Evolutionary conservation across 768 basidiomycete genomes (phyloP).

Genomic region (Paxillus involutus): DNA sequence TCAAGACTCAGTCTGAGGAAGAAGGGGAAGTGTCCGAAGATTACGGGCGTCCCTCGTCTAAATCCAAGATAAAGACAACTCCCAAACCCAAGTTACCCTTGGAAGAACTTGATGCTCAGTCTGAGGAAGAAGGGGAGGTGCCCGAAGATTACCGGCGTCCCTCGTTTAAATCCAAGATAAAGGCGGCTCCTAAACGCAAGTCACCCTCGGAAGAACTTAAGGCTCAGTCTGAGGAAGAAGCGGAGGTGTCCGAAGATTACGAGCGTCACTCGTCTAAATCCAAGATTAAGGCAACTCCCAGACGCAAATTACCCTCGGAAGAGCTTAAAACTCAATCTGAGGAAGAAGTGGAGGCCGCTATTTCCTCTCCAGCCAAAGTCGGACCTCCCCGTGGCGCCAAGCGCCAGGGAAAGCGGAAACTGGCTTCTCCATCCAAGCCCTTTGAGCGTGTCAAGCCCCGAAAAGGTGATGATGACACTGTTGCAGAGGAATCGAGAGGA

Average conservation of each 20-base stretch:
- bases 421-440: neutral
- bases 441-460: neutral
- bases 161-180: slow-evolving; percentile 1
- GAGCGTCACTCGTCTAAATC: neutral
- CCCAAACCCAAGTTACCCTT: neutral
- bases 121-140: slow-evolving; percentile 6
- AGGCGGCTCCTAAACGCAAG: neutral
- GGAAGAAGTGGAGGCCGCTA: neutral
- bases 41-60: neutral
- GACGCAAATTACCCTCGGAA: neutral
- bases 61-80: neutral
- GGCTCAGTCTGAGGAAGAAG: slow-evolving; percentile 5
- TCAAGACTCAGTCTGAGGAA: slow-evolving; percentile 1
- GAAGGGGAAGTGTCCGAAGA: neutral
- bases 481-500: neutral
- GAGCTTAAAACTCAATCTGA: neutral
- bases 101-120: neutral
- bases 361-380: slow-evolving; percentile 11
- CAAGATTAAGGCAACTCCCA: neutral
- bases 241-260: neutral
- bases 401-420: slow-evolving; percentile 2
- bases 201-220: neutral
- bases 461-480: neutral
- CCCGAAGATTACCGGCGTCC: neutral
- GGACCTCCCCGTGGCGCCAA: slow-evolving; percentile 28